Conservation (phyloP, 495 filamentous ascomycete species). For the Hypoxylon fuscum region DNA sequence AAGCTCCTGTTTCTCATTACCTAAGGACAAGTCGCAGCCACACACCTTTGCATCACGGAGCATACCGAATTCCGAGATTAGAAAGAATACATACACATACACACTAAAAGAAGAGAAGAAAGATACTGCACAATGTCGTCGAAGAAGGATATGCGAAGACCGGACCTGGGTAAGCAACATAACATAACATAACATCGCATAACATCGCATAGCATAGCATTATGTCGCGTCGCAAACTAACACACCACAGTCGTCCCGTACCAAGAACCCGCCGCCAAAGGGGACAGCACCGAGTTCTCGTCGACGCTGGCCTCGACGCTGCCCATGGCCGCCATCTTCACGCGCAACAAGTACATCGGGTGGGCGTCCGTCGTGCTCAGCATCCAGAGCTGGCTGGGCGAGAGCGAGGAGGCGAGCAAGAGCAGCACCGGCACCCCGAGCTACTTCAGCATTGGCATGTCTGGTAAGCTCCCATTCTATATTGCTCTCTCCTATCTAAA, state of each 20-base stretch:
- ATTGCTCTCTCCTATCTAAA: too few relatives aligned
- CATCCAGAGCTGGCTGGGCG: constrained; percentile 85
- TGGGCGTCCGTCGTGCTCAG: constrained; percentile 88
- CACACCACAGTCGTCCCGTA: constrained; percentile 58
- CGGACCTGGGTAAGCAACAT: constrained; percentile 73
- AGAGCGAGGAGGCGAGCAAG: constrained; percentile 75
- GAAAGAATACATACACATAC: too few relatives aligned
- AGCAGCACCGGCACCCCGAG: constrained; percentile 74
- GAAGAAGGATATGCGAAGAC: constrained; percentile 87
- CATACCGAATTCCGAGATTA: not conserved
- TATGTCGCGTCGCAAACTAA: constrained; percentile 19
- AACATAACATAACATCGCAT: constrained; percentile 15
- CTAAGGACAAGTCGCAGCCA: too few relatives aligned
- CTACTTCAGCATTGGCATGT: constrained; percentile 86
- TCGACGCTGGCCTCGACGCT: constrained; percentile 83
- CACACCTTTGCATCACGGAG: too few relatives aligned
- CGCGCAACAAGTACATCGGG: constrained; percentile 86
- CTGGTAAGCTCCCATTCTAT: constrained; percentile 65
- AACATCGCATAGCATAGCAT: constrained; percentile 9
- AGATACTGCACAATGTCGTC: constrained; percentile 64
- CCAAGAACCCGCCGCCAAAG: constrained; percentile 56
- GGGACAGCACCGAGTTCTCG: constrained; percentile 57
- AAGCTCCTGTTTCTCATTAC: too few relatives aligned
- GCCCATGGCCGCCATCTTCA: constrained; percentile 96
- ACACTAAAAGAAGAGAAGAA: not conserved